Base-by-base conservation (phyloP, 805 yeast species). In the Suhomyces faveliae region DNA sequence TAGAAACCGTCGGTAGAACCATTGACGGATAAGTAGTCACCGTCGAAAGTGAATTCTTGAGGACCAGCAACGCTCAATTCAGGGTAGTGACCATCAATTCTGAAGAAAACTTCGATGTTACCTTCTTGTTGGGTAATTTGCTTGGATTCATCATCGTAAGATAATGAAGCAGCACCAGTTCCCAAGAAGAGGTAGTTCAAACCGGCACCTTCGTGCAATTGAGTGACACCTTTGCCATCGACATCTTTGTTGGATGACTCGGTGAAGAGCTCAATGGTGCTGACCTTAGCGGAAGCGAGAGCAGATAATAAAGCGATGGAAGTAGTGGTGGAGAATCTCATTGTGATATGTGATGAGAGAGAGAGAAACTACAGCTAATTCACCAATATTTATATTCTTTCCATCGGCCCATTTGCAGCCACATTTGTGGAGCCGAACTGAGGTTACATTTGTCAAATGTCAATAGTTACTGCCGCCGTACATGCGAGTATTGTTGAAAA, bases 201-300 rank as follows among this genome's bases (percentile, higher is more conserved):
- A 45, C 70, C 79, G 44, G 79, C 79, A 54, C 79, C 79, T 56
- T 69, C 76, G 55, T 74, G 80, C 12, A 8, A 15, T 19, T 48
- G 35, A 12, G 42, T 12, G 7, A 50, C n/a, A 19, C 51, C 51
- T 7, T 47, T 10, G 12, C 46, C 46, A 41, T 48, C 24, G 20
- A 46, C 40, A 9, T 23, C 43, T 5, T 23, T 3, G 40, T 44
- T 13, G 30, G 13, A 22, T 9, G 49, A 46, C 29, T 42, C 41
- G 11, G 35, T 27, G 17, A 12, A 27, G 27, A 49, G 49, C 5
- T 23, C 17, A 23, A 45, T 24, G 35, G 13, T 25, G 43, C 15
- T 15, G 35, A 30, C 30, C 11, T 44, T 29, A 12, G 52, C 49
- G 35, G 40, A 41, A n/a, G 27, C 11, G 19, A 41, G 45, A 11